Percentiles rank a stretch among this genome's conserved stretches.
phyloP scores from a whole-genome alignment of 305 asterid genomes.

The Fraxinus nigra region DNA sequence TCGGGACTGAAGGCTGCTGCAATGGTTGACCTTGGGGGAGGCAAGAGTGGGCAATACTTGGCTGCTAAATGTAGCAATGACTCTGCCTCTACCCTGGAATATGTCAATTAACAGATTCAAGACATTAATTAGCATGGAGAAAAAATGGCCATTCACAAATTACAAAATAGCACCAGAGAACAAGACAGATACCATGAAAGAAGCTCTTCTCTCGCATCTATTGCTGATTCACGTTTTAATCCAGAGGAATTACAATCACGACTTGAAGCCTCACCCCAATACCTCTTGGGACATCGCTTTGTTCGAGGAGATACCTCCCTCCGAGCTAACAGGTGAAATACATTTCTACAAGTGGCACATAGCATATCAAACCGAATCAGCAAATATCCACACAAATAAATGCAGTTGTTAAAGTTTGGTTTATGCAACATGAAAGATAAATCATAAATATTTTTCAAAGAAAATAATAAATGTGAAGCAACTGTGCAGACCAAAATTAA shows the following conservation, averaged over 20 bases:
- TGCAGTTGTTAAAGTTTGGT: not conserved
- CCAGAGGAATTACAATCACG: not conserved
- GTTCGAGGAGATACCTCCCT: conserved; percentile 60
- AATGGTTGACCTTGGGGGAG: conserved; percentile 96
- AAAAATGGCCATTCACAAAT: conserved; percentile 7
- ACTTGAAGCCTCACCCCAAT: not conserved
- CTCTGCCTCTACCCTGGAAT: conserved; percentile 87
- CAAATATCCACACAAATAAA: conserved; percentile 1
- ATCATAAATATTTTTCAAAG: not conserved
- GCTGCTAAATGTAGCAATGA: conserved; percentile 77
- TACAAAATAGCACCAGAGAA: conserved; percentile 9
- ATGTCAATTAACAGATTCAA: conserved; percentile 2
- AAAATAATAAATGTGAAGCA: not conserved
- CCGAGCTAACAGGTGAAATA: conserved; percentile 60
- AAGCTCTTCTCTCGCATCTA: conserved; percentile 52
- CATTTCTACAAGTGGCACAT: conserved; percentile 55
- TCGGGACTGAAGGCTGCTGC: conserved; percentile 98
- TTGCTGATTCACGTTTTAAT: not conserved
- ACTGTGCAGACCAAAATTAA: not conserved
- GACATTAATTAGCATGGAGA: not conserved
- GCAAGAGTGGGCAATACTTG: conserved; percentile 74
- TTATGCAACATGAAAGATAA: not conserved
- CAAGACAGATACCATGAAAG: conserved; percentile 65
- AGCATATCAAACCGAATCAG: conserved; percentile 23
- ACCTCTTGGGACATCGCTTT: not conserved